Base-by-base conservation (phyloP, 371 early-diverging fungal species). In the Mucor sp. region DNA sequence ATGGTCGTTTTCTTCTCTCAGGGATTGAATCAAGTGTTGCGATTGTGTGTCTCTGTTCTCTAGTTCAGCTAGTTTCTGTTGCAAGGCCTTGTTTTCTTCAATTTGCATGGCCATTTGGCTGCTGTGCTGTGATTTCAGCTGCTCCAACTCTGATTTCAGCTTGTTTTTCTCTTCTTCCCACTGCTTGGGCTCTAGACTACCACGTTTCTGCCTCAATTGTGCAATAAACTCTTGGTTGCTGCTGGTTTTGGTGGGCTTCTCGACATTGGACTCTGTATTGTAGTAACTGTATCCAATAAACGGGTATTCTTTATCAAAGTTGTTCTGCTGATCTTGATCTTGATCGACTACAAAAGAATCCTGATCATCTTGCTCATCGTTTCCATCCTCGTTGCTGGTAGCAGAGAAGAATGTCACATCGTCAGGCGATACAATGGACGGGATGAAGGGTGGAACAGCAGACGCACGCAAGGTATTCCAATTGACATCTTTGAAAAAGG, bases 361-460 rank as follows among this genome's bases (percentile, higher is more conserved):
- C 7, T 60, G 41, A 21, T 86, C n/a, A 71, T 78, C 30, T 67
- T 71, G 43, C 65, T 71, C 76, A 66, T 50, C 68, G 62, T 57
- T 74, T 23, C 65, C 67, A 9, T 67, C 87, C 44, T 87, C 81
- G 14, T 86, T 86, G 50, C 93, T 92, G 19, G 86, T 85, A 35
- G 89, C 87, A 35, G 90, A 86, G 77, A 96, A 96, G 69, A 94
- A 93, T 28, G 92, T 88, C 0, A 95, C 94, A 68, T 96, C 96
- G 47, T 91, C 92, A 11, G 93, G 90, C 6, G 95, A 88, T 57
- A 84, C 84, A 27, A 95, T 85, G 6, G 88, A 79, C 9, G 96
- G 96, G 11, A 92, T 77, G 80, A 96, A 96, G 1, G 96, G 95
- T 12, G 96, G 93, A 17, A 30, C 58, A 6, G 35, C 48, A 37